These are phyloP conservation scores for Colletotrichum somersetense DNA, from an alignment of 2,329 filamentous ascomycete genomes.

Conservation along the genomic window DNA sequence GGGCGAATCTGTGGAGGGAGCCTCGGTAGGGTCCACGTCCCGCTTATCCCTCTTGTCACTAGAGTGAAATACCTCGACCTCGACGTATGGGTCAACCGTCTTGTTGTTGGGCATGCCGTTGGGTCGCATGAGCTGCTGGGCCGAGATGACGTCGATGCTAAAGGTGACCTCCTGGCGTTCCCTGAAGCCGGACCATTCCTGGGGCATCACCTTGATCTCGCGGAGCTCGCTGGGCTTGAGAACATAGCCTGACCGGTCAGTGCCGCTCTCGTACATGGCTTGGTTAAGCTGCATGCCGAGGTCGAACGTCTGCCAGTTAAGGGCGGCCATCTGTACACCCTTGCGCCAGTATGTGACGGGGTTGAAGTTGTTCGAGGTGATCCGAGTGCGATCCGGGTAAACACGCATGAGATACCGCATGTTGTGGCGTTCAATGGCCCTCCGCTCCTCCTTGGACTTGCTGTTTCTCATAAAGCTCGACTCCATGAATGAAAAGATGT, in stretches of 20 bases:
- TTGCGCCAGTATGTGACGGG: slow-evolving; percentile 93
- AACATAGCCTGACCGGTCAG: slow-evolving; percentile 90
- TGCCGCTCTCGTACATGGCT: slow-evolving; percentile 94
- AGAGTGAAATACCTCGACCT: slow-evolving; percentile 93
- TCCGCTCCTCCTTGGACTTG: slow-evolving; percentile 80
- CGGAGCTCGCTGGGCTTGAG: slow-evolving; percentile 91
- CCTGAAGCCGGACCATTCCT: slow-evolving; percentile 70
- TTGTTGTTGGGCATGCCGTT: slow-evolving; percentile 77
- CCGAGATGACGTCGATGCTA: slow-evolving; percentile 89
- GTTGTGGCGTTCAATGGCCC: slow-evolving; percentile 88
- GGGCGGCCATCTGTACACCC: slow-evolving; percentile 95
- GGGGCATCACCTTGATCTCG: slow-evolving; percentile 72
- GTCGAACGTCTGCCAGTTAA: slow-evolving; percentile 99
- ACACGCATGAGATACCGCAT: slow-evolving; percentile 92
- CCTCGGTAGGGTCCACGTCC: slow-evolving; percentile 73
- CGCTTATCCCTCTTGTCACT: slow-evolving; percentile 94
- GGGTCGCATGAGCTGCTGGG: slow-evolving; percentile 91
- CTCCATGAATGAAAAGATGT: slow-evolving; percentile 96
- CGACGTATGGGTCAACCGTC: slow-evolving; percentile 90
- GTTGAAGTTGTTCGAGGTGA: slow-evolving; percentile 94
- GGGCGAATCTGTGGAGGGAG: slow-evolving; percentile 66
- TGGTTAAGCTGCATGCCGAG: slow-evolving; percentile 96
- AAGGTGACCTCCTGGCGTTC: slow-evolving; percentile 88
- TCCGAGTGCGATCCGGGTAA: slow-evolving; percentile 85
- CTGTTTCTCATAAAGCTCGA: slow-evolving; percentile 86